Evolutionary conservation across 371 early-diverging fungal species (phyloP), one percentile per base, ranked within the genome.

Genomic region (Apophysomyces variabilis): DNA sequence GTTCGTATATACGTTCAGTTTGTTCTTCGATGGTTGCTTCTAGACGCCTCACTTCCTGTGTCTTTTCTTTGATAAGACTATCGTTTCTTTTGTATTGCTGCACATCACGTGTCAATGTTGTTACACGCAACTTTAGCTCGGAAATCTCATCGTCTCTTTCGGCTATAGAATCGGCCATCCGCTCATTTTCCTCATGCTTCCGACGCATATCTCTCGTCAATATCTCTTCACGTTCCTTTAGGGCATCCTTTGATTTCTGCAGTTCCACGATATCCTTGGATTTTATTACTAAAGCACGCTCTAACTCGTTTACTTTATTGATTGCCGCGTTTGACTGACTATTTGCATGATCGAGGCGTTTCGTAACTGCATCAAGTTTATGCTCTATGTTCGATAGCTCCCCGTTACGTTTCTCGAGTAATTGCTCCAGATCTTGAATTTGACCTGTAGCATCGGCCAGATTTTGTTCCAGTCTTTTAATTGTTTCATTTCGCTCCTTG

Each of bases 401-500:
- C 13, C 7, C 4, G 18, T 61, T 43, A n/a, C 61, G 61, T 32
- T 61, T 14, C 16, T 32, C 21, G 4, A 61, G 35, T 16, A 32
- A n/a, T 4, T 36, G 61, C 46, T 47, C 61, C 38, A 61, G 36
- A n/a, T 13, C 32, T 44, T 61, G 61, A 7, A 46, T 46, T n/a
- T 61, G 46, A 4, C 11, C 46, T 3, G 45, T 36, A 9, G 61
- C 18, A 14, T 61, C 61, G 32, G n/a, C 47, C 26, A 61, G 18
- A 26, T 37, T 35, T 12, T 16, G 32, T 47, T 21, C 43, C 21
- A 61, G 16, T 4, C 11, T 9, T 26, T 61, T 7, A 5, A 21
- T 21, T 11, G 9, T 50, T 7, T 50, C 54, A 21, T 50, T 4
- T 21, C 7, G 9, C 0, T 16, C 21, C 21, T 50, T 50, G 35